These are phyloP conservation scores for Tetradesmus lagerheimii DNA, from an alignment of 139 green algal genomes.

Conservation along the genomic window DNA sequence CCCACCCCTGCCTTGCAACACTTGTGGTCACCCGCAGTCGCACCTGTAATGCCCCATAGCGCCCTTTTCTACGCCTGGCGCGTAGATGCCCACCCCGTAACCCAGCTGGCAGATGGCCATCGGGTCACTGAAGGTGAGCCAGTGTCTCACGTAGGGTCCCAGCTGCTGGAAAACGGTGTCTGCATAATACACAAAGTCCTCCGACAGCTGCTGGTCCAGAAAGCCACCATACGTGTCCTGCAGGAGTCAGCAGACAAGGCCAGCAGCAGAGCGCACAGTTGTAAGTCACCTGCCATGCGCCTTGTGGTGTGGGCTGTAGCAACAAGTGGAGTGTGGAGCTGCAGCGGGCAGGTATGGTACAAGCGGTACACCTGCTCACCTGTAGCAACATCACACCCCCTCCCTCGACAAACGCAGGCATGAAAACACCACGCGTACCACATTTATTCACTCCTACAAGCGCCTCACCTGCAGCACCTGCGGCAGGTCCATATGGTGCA, in stretches of 20 bases:
- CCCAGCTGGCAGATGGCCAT: constrained; percentile 54
- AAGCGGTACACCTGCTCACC: too few relatives aligned
- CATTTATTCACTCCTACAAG: too few relatives aligned
- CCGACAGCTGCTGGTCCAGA: constrained; percentile 46
- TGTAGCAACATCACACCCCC: too few relatives aligned
- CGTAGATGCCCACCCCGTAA: constrained; percentile 47
- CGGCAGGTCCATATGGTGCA: constrained; percentile 55
- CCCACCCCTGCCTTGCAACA: too few relatives aligned
- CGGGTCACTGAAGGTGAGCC: constrained; percentile 63
- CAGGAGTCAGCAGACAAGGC: not conserved
- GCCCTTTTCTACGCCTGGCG: constrained; percentile 40
- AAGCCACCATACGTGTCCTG: constrained; percentile 66
- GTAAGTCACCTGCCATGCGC: too few relatives aligned
- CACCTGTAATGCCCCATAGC: constrained; percentile 40
- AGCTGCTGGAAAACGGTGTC: constrained; percentile 57
- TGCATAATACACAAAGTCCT: constrained; percentile 58
- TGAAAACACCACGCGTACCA: too few relatives aligned
- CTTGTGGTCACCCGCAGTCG: not conserved
- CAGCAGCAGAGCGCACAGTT: too few relatives aligned
- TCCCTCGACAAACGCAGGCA: too few relatives aligned
- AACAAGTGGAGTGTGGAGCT: too few relatives aligned
- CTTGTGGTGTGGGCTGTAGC: too few relatives aligned
- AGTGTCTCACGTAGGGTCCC: constrained; percentile 60
- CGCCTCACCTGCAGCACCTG: constrained; percentile 52
- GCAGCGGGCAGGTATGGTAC: too few relatives aligned